phyloP scores from a whole-genome alignment of 2,329 filamentous ascomycete genomes.

The Penicillium sp. region DNA sequence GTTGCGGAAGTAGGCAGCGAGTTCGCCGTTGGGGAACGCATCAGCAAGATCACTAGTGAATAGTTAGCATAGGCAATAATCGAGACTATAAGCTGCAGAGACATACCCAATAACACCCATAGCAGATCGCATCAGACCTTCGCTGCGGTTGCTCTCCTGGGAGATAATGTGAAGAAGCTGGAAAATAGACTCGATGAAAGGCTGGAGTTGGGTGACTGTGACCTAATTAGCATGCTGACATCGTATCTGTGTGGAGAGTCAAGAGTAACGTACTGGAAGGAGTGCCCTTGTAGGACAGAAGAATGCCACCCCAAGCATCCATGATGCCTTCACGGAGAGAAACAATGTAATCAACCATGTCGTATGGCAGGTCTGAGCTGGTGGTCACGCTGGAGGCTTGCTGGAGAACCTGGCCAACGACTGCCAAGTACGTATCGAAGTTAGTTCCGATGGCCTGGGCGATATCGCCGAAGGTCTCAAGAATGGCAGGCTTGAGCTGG shows the following conservation, averaged over 20 bases:
- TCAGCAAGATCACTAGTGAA: conserved; percentile 79
- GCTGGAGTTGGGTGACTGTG: conserved; percentile 67
- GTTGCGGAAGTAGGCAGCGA: conserved; percentile 77
- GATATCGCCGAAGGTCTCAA: conserved; percentile 97
- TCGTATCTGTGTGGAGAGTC: neutral
- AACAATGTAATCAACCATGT: conserved; percentile 96
- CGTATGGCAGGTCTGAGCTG: conserved; percentile 76
- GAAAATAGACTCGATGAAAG: conserved; percentile 83
- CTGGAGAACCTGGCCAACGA: conserved; percentile 90
- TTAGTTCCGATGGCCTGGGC: conserved; percentile 87
- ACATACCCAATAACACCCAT: conserved; percentile 96
- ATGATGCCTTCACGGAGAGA: conserved; percentile 96
- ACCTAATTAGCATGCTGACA: conserved; percentile 12
- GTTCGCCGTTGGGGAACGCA: conserved; percentile 86
- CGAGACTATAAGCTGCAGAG: neutral
- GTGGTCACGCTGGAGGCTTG: conserved; percentile 83
- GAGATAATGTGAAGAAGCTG: conserved; percentile 77
- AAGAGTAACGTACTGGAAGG: conserved; percentile 35
- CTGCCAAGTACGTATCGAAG: conserved; percentile 88
- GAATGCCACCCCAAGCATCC: conserved; percentile 97
- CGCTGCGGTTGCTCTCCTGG: conserved; percentile 81
- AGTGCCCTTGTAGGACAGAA: conserved; percentile 83
- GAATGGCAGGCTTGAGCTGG: conserved; percentile 95
- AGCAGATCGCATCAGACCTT: conserved; percentile 84
- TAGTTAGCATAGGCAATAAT: conserved; percentile 36